Evolutionary conservation across 345 rosid species (phyloP).

Genomic region (Rubroshorea leprosula): DNA sequence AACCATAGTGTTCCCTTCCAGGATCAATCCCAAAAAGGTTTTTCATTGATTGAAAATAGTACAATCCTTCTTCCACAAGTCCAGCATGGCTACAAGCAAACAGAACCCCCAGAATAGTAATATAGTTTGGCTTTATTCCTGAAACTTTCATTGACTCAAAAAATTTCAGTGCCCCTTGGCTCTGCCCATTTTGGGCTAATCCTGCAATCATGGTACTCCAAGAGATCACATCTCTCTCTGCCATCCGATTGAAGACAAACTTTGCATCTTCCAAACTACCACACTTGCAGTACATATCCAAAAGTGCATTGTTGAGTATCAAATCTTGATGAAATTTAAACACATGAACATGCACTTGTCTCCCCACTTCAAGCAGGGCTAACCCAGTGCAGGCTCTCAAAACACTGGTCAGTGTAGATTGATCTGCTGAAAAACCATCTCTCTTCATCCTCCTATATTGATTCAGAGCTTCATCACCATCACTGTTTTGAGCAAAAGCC

Average conservation of each 20-base stretch:
- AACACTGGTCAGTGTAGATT: slow-evolving; percentile 43
- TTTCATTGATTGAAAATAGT: slow-evolving; percentile 48
- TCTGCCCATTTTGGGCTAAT: slow-evolving; percentile 55
- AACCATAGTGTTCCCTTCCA: slow-evolving; percentile 55
- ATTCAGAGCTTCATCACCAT: slow-evolving; percentile 40
- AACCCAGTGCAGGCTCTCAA: slow-evolving; percentile 50
- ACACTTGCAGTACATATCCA: slow-evolving; percentile 59
- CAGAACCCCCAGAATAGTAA: slow-evolving; percentile 48
- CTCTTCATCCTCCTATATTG: slow-evolving; percentile 50
- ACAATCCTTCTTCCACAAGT: slow-evolving; percentile 44
- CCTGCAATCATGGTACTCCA: slow-evolving; percentile 72
- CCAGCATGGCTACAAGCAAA: slow-evolving; percentile 76
- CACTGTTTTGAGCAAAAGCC: slow-evolving; percentile 48
- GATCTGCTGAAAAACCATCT: slow-evolving; percentile 38
- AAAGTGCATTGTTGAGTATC: slow-evolving; percentile 48
- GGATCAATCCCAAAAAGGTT: slow-evolving; percentile 47
- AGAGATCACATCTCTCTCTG: slow-evolving; percentile 46
- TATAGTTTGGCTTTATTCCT: slow-evolving; percentile 39
- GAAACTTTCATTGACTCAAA: slow-evolving; percentile 44
- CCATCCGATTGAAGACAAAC: slow-evolving; percentile 32
- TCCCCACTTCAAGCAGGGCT: slow-evolving; percentile 46
- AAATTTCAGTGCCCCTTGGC: slow-evolving; percentile 44
- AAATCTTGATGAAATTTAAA: slow-evolving; percentile 47
- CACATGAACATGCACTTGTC: slow-evolving; percentile 55
- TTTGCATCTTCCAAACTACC: slow-evolving; percentile 55